phyloP scores from a whole-genome alignment of 768 basidiomycete species.

The Coprinellus aureogranulatus region DNA sequence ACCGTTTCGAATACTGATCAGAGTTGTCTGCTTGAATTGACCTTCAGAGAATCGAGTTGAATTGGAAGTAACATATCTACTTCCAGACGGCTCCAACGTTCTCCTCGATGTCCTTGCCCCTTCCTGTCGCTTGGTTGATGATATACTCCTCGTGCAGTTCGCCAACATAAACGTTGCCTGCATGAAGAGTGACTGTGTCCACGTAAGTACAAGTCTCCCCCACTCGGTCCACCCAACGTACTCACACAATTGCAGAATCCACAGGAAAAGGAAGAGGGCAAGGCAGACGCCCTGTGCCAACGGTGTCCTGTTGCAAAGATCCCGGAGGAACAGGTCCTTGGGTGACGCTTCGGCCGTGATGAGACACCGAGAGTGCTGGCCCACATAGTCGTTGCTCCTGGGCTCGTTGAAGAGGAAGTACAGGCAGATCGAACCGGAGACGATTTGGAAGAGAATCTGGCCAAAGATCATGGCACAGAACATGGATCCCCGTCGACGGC shows the following conservation, averaged over 20 bases:
- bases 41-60: too few relatives aligned
- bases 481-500: conserved; percentile 10
- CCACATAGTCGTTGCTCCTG: neutral
- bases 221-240: too few relatives aligned
- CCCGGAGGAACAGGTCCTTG: neutral
- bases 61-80: too few relatives aligned
- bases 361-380: neutral
- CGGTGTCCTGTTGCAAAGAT: neutral
- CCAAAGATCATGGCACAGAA: conserved; percentile 23
- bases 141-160: neutral
- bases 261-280: neutral
- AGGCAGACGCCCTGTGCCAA: neutral
- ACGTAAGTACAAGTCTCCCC: neutral
- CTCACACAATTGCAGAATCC: neutral
- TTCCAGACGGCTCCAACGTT: neutral
- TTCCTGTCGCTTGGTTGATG: neutral
- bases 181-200: neutral
- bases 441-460: conserved; percentile 26
- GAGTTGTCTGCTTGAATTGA: too few relatives aligned
- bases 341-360: neutral
- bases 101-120: neutral
- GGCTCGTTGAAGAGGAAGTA: conserved; percentile 20
- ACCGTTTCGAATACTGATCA: too few relatives aligned
- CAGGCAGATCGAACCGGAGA: conserved; percentile 26
- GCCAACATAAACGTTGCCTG: neutral